Evolutionary conservation across 768 basidiomycete species (phyloP), one percentile per base, ranked within the genome.

Genomic region (Boletus rubescentipes): DNA sequence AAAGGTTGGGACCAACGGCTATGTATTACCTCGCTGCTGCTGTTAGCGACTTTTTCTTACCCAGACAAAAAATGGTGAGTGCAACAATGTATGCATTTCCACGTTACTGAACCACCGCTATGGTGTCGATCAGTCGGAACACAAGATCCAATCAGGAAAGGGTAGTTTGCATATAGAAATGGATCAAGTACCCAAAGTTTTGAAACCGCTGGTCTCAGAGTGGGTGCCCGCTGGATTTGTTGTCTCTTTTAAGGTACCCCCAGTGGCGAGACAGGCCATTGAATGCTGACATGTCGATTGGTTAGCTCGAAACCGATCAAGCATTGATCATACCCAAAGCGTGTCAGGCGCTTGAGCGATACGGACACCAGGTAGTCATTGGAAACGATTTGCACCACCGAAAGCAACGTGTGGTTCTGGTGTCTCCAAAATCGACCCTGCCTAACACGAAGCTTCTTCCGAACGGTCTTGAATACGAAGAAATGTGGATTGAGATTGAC

Each of bases 21-120:
- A 81, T 99, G 85, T 99, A 93, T 73, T 99, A 98, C 68, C 86
- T 99, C 46, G 97, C 97, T 21, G 95, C 96, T 0, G 97, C 97
- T 5, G 97, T 98, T 44, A 94, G 91, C 72, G 97, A 99, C 71
- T 99, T 99, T 70, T 99, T 96, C 79, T 75, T 99, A 31, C 97
- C 96, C 0, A 79, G 84, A 52, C 89, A 95, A 65, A 89, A 84
- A 69, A 83, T 98, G 86, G 96, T 92, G 55, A 56, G 86, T 77
- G 31, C 18, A 47, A n/a, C 43, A 11, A 11, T 38, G 10, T 20
- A 7, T 32, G 10, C 21, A 5, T 34, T 10, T 43, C 2, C 3
- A 36, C 8, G 45, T 44, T 34, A 7, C 55, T 56, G 1, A 59
- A 54, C 10, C 31, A 38, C 23, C 30, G 14, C 37, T 9, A 23